phyloP scores from a whole-genome alignment of 2,329 filamentous ascomycete genomes.

The Aspergillus clavatus region DNA sequence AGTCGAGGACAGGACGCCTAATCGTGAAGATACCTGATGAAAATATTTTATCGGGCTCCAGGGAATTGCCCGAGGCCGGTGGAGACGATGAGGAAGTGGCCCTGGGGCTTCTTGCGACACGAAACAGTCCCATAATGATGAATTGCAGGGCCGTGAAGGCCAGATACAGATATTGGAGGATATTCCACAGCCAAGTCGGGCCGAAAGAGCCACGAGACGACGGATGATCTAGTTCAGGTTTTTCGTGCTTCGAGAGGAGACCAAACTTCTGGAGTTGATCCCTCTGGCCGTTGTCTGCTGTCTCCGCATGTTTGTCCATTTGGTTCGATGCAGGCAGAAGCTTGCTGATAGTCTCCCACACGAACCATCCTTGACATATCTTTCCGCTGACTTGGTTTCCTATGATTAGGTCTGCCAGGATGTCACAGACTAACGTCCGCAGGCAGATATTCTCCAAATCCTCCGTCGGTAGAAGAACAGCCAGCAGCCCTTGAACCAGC shows the following conservation, averaged over 20 bases:
- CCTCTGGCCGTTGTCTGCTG: slow-evolving; percentile 26
- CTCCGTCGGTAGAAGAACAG: slow-evolving; percentile 82
- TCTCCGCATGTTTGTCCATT: slow-evolving; percentile 16
- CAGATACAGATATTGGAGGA: slow-evolving; percentile 50
- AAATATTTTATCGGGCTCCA: slow-evolving; percentile 28
- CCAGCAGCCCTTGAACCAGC: slow-evolving; percentile 75
- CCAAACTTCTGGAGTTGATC: slow-evolving; percentile 55
- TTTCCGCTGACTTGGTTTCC: slow-evolving; percentile 76
- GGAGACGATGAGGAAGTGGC: slow-evolving; percentile 24
- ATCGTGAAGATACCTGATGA: slow-evolving; percentile 26
- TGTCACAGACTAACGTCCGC: slow-evolving; percentile 75
- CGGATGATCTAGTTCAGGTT: slow-evolving; percentile 21
- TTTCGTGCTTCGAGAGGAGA: slow-evolving; percentile 43
- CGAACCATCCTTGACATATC: slow-evolving; percentile 78
- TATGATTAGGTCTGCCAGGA: slow-evolving; percentile 84
- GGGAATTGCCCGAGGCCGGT: slow-evolving; percentile 18
- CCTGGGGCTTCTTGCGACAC: slow-evolving; percentile 62
- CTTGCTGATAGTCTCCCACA: slow-evolving; percentile 81
- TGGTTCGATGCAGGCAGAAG: slow-evolving; percentile 49
- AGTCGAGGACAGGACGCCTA: slow-evolving; percentile 64
- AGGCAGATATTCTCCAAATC: slow-evolving; percentile 85
- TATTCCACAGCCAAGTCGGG: slow-evolving; percentile 46
- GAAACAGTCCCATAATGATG: slow-evolving; percentile 59
- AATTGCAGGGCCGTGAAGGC: slow-evolving; percentile 61
- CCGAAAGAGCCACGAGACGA: slow-evolving; percentile 31